Base-by-base conservation (phyloP, 495 filamentous ascomycete genomes). In the Tuber melanosporum region DNA sequence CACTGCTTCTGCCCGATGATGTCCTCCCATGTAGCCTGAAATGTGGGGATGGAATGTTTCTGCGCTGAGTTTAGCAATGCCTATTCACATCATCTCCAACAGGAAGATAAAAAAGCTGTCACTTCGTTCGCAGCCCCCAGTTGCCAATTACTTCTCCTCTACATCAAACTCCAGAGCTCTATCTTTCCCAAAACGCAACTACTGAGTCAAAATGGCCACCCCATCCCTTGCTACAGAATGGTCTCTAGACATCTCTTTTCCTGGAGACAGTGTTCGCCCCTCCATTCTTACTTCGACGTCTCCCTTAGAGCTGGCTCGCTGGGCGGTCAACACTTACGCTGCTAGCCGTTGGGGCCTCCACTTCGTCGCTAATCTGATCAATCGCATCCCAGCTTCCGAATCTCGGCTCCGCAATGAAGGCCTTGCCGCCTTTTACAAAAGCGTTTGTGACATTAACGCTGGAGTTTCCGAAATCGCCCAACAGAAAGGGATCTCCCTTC, bases 331-430 rank as follows among this genome's bases (percentile, higher is more conserved):
- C 19, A 42, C 41, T 9, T 14, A 57, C 36, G 0, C 66, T 32
- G 9, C 43, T 1, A 62, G 17, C 36, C 74, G 74, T 15, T 62
- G 44, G 44, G 7, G 20, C 20, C 0, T 15, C 15, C 45, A 42
- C 44, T 52, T 69, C 45, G 0, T 75, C 1, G 10, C 74, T 44
- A 17, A 1, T 42, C 17, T 72, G 0, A 32, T 75, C 43, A 41
- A 1, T 2, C 15, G 43, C 32, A 22, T 75, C 22, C 74, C 74
- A 9, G 2, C 46, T 32, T 42, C 70, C 69, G 74, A 75, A 57
- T 19, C 45, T 19, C 74, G 74, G 10, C 44, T 75, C 44, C 70
- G 43, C 22, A 26, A 47, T 36, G 74, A 75, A 20, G 62, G 74
- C 45, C 10, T 75, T 9, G 17, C 14, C 20, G 2, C 4, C 45